These are phyloP conservation scores for Mycena galericulata DNA, from an alignment of 768 basidiomycete species.

Conservation along the genomic window DNA sequence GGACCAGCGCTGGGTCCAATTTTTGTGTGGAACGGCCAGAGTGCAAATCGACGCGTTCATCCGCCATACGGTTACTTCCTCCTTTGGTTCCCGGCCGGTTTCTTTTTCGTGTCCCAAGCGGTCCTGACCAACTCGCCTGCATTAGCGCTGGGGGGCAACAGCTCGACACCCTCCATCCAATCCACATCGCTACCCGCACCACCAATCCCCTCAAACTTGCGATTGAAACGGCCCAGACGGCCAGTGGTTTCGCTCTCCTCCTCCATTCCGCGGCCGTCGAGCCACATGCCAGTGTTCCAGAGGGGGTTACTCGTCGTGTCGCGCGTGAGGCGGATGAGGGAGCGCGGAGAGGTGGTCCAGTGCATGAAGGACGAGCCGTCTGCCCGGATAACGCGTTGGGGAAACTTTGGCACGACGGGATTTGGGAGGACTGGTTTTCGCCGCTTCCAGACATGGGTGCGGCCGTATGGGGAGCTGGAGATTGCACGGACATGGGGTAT, in stretches of 20 bases:
- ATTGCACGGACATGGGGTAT: slow-evolving; percentile 52
- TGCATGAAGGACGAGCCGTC: slow-evolving; percentile 92
- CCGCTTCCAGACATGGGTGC: slow-evolving; percentile 85
- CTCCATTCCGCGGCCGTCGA: slow-evolving; percentile 64
- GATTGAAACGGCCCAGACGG: slow-evolving; percentile 83
- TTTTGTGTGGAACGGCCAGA: background rate
- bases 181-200: slow-evolving; percentile 47
- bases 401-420: slow-evolving; percentile 88
- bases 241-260: slow-evolving; percentile 82
- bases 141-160: background rate
- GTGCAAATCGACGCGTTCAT: no score
- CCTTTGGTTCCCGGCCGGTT: slow-evolving; percentile 4
- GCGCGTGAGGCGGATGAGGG: slow-evolving; percentile 80
- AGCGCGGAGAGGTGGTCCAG: slow-evolving; percentile 89
- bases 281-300: slow-evolving; percentile 78
- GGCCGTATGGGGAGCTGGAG: slow-evolving; percentile 85
- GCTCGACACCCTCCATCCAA: slow-evolving; percentile 49
- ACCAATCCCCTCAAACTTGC: slow-evolving; percentile 70
- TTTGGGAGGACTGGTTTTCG: slow-evolving; percentile 78
- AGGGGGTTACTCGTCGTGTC: slow-evolving; percentile 92
- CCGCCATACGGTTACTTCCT: background rate
- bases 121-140: slow-evolving; percentile 28
- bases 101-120: slow-evolving; percentile 21
- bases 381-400: slow-evolving; percentile 85
- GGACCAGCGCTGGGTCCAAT: background rate